These are phyloP conservation scores for Scheffersomyces lignosus DNA, from an alignment of 805 yeast species.

Conservation along the genomic window DNA sequence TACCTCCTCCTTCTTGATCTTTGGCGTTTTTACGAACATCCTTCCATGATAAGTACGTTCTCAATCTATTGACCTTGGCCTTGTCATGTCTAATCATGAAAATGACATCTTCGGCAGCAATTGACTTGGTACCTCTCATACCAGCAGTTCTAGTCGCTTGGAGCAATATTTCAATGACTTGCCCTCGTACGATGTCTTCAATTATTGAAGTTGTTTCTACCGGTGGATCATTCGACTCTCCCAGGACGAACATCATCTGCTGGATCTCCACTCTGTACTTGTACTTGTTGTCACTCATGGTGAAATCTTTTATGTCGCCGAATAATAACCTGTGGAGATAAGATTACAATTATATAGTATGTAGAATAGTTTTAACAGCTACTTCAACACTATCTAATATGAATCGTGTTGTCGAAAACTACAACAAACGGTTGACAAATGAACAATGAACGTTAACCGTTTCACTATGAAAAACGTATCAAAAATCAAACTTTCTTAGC, in stretches of 20 bases:
- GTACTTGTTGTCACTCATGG: constrained; percentile 44
- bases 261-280: constrained; percentile 91
- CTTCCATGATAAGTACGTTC: constrained; percentile 95
- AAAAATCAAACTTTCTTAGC: too few relatives aligned
- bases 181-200: constrained; percentile 93
- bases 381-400: too few relatives aligned
- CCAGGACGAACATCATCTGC: constrained; percentile 97
- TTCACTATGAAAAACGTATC: too few relatives aligned
- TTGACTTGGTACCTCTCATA: constrained; percentile 76
- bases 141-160: constrained; percentile 80
- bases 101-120: constrained; percentile 90
- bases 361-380: too few relatives aligned
- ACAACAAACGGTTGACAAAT: too few relatives aligned
- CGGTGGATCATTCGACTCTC: constrained; percentile 94
- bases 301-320: too few relatives aligned
- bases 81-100: constrained; percentile 89
- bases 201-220: constrained; percentile 87
- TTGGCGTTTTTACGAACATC: constrained; percentile 84
- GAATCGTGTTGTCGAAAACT: too few relatives aligned
- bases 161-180: constrained; percentile 80
- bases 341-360: too few relatives aligned
- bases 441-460: too few relatives aligned
- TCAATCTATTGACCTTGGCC: constrained; percentile 87
- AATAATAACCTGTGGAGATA: too few relatives aligned
- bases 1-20: constrained; percentile 55